Evolutionary conservation across 805 yeast species (phyloP).

Genomic region (Saccharomycopsis sp.): DNA sequence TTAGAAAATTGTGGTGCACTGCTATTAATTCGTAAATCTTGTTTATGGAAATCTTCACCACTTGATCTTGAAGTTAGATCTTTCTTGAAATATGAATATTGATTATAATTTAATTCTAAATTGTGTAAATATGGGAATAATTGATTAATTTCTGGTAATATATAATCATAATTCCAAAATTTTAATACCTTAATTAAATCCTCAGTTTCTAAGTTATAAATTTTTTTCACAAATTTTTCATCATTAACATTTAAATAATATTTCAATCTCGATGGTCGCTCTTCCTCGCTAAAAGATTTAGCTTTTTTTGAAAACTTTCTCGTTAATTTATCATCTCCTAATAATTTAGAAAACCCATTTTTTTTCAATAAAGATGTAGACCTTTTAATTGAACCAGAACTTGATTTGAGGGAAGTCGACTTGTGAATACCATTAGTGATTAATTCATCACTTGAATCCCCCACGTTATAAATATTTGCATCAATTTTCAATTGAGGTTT

Average conservation of each 20-base stretch:
- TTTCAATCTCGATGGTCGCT: background rate
- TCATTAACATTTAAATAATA: slow-evolving; percentile 4
- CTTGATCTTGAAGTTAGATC: slow-evolving; percentile 3
- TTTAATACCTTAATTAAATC: slow-evolving; percentile 20
- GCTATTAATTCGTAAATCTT: slow-evolving; percentile 10
- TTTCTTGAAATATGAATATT: slow-evolving; percentile 16
- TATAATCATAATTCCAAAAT: slow-evolving; percentile 21
- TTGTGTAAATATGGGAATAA: slow-evolving; percentile 22
- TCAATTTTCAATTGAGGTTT: background rate
- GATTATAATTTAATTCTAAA: slow-evolving; percentile 18
- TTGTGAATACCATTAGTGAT: slow-evolving; percentile 15
- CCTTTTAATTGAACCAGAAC: slow-evolving; percentile 7
- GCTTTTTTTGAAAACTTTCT: slow-evolving; percentile 13
- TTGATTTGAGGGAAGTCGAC: background rate
- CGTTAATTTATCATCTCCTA: background rate
- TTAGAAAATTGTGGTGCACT: background rate
- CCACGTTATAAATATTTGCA: slow-evolving; percentile 2
- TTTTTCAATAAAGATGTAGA: slow-evolving; percentile 16
- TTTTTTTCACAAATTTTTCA: slow-evolving; percentile 3
- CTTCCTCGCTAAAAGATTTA: background rate
- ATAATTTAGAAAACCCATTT: slow-evolving; percentile 12
- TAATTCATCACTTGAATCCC: slow-evolving; percentile 11
- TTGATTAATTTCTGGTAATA: slow-evolving; percentile 15
- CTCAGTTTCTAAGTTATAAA: slow-evolving; percentile 18
- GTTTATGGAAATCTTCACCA: slow-evolving; percentile 10